phyloP scores from a whole-genome alignment of 257 asterid genomes.

The Solanum verrucosum region DNA sequence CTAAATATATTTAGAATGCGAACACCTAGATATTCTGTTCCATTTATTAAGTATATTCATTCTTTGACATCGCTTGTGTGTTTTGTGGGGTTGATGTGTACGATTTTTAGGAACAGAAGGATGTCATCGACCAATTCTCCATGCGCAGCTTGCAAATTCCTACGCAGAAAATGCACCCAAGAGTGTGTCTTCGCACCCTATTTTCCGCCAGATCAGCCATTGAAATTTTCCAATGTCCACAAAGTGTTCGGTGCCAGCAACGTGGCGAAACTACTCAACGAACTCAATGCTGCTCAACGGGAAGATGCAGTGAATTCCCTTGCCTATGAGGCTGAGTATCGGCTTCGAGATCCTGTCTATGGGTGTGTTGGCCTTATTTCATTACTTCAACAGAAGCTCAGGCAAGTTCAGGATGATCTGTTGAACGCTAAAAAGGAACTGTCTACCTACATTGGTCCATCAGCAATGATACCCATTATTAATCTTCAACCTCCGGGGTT shows the following conservation, averaged over 20 bases:
- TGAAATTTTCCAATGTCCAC: slow-evolving; percentile 77
- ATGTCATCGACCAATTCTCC: slow-evolving; percentile 86
- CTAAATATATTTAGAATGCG: not conserved
- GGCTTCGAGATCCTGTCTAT: slow-evolving; percentile 72
- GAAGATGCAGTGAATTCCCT: slow-evolving; percentile 79
- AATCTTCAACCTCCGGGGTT: slow-evolving; percentile 24
- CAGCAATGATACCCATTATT: slow-evolving; percentile 33
- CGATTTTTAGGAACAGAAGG: not conserved
- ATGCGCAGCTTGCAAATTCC: slow-evolving; percentile 90
- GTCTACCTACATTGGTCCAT: slow-evolving; percentile 47
- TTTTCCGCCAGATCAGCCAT: slow-evolving; percentile 83
- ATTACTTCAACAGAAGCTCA: slow-evolving; percentile 50
- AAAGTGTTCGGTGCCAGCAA: slow-evolving; percentile 88
- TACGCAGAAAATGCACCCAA: slow-evolving; percentile 79
- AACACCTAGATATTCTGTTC: not conserved
- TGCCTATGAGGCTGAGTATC: slow-evolving; percentile 75
- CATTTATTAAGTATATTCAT: not conserved
- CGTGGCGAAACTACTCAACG: slow-evolving; percentile 72
- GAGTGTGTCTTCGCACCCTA: slow-evolving; percentile 88
- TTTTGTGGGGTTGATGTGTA: slow-evolving; percentile 1
- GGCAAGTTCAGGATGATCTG: slow-evolving; percentile 47
- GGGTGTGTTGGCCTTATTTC: slow-evolving; percentile 92
- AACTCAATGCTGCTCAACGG: slow-evolving; percentile 44
- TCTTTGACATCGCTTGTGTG: not conserved
- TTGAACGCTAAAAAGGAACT: slow-evolving; percentile 53